These are phyloP conservation scores for Trichosporon sp. DNA, from an alignment of 1,284 basidiomycete genomes.

Conservation along the genomic window DNA sequence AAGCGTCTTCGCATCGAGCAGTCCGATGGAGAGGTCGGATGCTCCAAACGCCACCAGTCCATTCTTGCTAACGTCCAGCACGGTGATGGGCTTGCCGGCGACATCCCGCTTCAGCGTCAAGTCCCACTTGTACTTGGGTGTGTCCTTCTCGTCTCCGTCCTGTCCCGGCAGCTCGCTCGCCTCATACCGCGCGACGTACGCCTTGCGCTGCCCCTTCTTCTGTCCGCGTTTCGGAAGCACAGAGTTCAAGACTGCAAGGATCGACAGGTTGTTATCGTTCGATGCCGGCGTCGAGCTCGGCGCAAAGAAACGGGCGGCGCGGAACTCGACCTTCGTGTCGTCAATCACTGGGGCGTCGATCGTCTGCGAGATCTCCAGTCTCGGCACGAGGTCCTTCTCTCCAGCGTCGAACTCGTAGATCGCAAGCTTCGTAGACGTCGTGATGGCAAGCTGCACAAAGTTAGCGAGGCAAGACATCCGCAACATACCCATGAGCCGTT, in stretches of 20 bases:
- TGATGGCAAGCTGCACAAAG: conserved; percentile 43
- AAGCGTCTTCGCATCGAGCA: conserved; percentile 79
- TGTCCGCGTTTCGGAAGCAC: conserved; percentile 44
- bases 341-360: conserved; percentile 50
- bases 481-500: conserved; percentile 47
- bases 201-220: conserved; percentile 38
- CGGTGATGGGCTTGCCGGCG: conserved; percentile 76
- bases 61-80: conserved; percentile 84
- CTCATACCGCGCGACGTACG: conserved; percentile 48
- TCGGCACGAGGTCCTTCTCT: conserved; percentile 31
- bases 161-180: conserved; percentile 60
- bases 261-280: conserved; percentile 13
- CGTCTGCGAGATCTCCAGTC: conserved; percentile 44
- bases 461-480: neutral
- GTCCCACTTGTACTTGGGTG: conserved; percentile 51
- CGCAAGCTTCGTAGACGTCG: conserved; percentile 41
- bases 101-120: conserved; percentile 58
- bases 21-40: conserved; percentile 81
- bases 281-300: neutral
- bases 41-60: conserved; percentile 85
- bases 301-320: conserved; percentile 66
- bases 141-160: conserved; percentile 32
- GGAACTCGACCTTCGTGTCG: conserved; percentile 63
- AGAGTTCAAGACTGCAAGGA: conserved; percentile 70
- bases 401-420: conserved; percentile 44